Conservation (phyloP, 768 basidiomycete genomes). For the Amanita rimosa region DNA sequence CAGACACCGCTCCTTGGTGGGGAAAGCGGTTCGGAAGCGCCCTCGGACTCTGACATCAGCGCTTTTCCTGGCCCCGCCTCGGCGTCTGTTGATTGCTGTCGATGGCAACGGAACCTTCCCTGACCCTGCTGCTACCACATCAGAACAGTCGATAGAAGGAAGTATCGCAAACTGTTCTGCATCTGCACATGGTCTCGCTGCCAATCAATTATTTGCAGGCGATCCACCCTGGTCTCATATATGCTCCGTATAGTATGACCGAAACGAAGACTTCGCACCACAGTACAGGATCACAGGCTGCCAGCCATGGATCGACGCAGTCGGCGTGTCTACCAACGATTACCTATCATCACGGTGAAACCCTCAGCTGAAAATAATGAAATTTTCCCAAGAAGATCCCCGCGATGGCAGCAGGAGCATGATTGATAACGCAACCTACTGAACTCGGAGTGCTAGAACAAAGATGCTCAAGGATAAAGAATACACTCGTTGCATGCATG, state of each 20-base stretch:
- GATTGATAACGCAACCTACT: not conserved
- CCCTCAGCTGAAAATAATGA: not conserved
- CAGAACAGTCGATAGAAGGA: not conserved
- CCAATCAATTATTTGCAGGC: not conserved
- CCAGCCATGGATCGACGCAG: not conserved
- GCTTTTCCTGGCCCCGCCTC: not conserved
- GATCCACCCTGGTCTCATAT: not conserved
- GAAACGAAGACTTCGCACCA: not conserved
- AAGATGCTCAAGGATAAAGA: not conserved
- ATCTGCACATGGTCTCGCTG: not conserved
- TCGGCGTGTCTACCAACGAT: not conserved
- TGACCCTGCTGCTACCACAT: not conserved
- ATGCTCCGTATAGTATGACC: not conserved
- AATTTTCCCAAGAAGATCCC: not conserved
- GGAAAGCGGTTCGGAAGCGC: not conserved
- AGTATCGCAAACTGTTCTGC: not conserved
- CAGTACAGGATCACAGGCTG: not conserved
- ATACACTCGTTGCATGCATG: not conserved
- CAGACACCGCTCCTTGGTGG: not conserved
- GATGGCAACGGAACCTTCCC: not conserved
- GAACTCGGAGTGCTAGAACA: not conserved
- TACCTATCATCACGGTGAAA: not conserved
- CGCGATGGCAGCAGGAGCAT: not conserved
- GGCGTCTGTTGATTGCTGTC: not conserved
- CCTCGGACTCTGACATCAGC: constrained; percentile 1